Conservation (phyloP, 768 basidiomycete species). For the Xerocomus brunneocitrinus region DNA sequence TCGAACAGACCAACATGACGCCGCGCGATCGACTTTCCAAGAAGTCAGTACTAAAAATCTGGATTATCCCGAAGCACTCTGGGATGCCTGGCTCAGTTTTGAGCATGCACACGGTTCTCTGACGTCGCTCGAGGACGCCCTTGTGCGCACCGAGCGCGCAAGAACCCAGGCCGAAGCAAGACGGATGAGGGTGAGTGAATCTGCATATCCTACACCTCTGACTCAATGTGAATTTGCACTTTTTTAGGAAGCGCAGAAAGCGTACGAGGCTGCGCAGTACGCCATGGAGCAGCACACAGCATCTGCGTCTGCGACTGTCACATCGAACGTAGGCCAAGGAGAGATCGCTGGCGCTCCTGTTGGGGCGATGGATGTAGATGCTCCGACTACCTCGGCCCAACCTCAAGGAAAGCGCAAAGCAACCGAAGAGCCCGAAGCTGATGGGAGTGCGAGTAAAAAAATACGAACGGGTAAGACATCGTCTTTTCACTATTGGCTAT, state of each 20-base stretch:
- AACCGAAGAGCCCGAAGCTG: slow-evolving; percentile 41
- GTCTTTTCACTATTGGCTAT: neutral
- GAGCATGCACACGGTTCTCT: slow-evolving; percentile 80
- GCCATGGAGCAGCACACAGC: slow-evolving; percentile 39
- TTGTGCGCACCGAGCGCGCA: slow-evolving; percentile 63
- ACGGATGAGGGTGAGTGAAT: slow-evolving; percentile 53
- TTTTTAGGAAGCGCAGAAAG: slow-evolving; percentile 58
- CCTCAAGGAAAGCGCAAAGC: slow-evolving; percentile 58
- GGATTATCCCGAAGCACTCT: slow-evolving; percentile 94
- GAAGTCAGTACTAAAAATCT: slow-evolving; percentile 66
- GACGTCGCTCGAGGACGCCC: slow-evolving; percentile 55
- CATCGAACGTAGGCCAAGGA: slow-evolving; percentile 6
- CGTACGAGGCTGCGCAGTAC: slow-evolving; percentile 47
- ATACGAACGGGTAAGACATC: slow-evolving; percentile 50
- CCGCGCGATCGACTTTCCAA: slow-evolving; percentile 63
- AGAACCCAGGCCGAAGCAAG: slow-evolving; percentile 56
- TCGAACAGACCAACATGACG: slow-evolving; percentile 48
- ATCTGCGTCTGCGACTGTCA: slow-evolving; percentile 20
- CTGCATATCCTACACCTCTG: neutral
- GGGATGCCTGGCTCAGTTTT: slow-evolving; percentile 87
- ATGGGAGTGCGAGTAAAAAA: slow-evolving; percentile 56
- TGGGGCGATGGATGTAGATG: slow-evolving; percentile 42
- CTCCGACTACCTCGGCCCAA: slow-evolving; percentile 29
- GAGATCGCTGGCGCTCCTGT: neutral
- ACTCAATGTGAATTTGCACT: neutral